These are phyloP conservation scores for Ceratopteris richardii DNA, from an alignment of 75 land plant species.

Conservation along the genomic window DNA sequence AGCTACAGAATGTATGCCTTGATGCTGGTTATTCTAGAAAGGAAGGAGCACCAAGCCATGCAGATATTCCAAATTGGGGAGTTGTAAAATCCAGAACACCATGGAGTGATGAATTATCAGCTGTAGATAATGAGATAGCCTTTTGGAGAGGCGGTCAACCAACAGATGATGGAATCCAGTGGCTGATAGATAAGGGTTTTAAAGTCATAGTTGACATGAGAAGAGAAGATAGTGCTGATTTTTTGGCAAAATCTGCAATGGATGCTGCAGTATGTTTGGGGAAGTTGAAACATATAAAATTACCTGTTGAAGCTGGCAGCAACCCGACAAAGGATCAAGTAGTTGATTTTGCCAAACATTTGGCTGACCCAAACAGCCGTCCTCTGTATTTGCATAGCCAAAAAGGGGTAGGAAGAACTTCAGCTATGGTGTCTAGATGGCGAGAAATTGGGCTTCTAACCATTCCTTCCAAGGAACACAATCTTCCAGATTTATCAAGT, in stretches of 20 bases:
- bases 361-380: constrained; percentile 40
- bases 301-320: constrained; percentile 71
- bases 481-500: neutral
- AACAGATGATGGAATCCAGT: constrained; percentile 79
- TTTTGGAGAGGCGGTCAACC: constrained; percentile 96
- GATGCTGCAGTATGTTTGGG: constrained; percentile 43
- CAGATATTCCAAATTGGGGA: constrained; percentile 74
- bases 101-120: constrained; percentile 17
- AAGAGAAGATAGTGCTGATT: constrained; percentile 58
- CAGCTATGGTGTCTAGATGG: constrained; percentile 95
- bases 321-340: constrained; percentile 85
- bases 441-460: constrained; percentile 52
- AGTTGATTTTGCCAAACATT: constrained; percentile 63
- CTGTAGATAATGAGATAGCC: constrained; percentile 42
- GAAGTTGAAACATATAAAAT: constrained; percentile 46
- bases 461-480: neutral
- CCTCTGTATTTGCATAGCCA: constrained; percentile 85
- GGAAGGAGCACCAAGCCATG: constrained; percentile 50
- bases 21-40: constrained; percentile 82
- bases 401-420: constrained; percentile 70
- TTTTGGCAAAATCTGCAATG: constrained; percentile 34
- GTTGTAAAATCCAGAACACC: constrained; percentile 48
- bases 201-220: constrained; percentile 87
- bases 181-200: constrained; percentile 69
- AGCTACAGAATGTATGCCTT: constrained; percentile 77